A percentile compares a stretch with the other conserved stretches of the same genome.
Evolutionary conservation across 108 stramenopile genomes (phyloP).

Genomic region (Fragilaria crotonensis): DNA sequence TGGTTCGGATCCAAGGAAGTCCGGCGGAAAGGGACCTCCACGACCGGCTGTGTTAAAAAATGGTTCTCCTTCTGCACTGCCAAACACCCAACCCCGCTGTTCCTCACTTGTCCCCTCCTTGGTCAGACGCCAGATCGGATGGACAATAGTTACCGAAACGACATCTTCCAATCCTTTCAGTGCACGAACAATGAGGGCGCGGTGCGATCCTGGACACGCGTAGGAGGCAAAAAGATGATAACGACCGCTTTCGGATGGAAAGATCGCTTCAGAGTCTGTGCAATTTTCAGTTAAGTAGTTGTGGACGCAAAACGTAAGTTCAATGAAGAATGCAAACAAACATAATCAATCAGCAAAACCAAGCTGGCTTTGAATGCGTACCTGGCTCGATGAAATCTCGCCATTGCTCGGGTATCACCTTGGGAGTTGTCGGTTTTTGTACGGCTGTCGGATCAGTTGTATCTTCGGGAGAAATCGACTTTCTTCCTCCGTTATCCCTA

Average conservation of each 20-base stretch:
- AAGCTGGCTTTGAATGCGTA: too few relatives aligned
- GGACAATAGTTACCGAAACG: slow-evolving; percentile 72
- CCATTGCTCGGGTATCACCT: too few relatives aligned
- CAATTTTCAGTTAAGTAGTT: too few relatives aligned
- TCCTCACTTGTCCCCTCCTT: slow-evolving; percentile 58
- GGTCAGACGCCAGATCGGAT: slow-evolving; percentile 83
- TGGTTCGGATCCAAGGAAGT: slow-evolving; percentile 65
- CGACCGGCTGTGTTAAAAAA: slow-evolving; percentile 61
- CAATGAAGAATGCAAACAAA: not conserved
- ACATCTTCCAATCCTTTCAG: slow-evolving; percentile 90
- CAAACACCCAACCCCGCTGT: slow-evolving; percentile 95
- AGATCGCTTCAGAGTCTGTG: slow-evolving; percentile 48
- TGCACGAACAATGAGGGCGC: slow-evolving; percentile 73
- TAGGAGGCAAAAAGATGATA: slow-evolving; percentile 74
- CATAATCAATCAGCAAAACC: too few relatives aligned
- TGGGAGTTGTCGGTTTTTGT: too few relatives aligned
- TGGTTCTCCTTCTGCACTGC: slow-evolving; percentile 41
- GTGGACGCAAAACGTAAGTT: not conserved
- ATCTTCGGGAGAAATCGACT: too few relatives aligned
- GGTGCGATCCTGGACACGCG: slow-evolving; percentile 78
- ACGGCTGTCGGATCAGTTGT: too few relatives aligned
- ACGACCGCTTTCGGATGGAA: slow-evolving; percentile 62
- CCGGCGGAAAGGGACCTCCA: slow-evolving; percentile 67
- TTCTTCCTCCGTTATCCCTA: too few relatives aligned
- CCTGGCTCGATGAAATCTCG: too few relatives aligned